Conservation (phyloP, 306 rosid genomes). For the Ammopiptanthus mongolicus region DNA sequence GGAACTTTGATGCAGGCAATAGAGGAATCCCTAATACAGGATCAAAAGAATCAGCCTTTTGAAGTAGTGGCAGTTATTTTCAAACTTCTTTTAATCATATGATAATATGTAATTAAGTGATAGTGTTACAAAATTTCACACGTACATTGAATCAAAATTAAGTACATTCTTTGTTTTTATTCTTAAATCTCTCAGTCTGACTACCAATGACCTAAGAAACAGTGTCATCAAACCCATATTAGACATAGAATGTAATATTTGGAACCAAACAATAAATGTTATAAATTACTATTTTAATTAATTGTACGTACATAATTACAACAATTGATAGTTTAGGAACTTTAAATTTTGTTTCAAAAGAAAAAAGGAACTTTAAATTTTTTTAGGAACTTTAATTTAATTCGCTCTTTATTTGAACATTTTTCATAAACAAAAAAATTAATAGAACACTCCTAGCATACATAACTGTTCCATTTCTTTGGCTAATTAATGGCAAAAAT, state of each 20-base stretch:
- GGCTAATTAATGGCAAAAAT: too few relatives aligned
- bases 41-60: too few relatives aligned
- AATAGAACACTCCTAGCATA: not conserved
- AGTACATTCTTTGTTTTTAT: not conserved
- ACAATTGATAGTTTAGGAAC: too few relatives aligned
- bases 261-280: not conserved
- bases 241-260: not conserved
- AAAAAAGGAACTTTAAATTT: too few relatives aligned
- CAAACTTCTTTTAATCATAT: too few relatives aligned
- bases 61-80: not conserved
- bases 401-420: not conserved
- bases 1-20: too few relatives aligned
- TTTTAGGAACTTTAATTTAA: too few relatives aligned
- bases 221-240: not conserved
- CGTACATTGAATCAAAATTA: too few relatives aligned
- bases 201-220: not conserved
- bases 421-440: not conserved
- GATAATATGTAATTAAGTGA: not conserved
- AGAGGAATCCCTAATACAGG: not conserved
- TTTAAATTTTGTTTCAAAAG: too few relatives aligned
- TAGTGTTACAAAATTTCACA: too few relatives aligned
- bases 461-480: too few relatives aligned
- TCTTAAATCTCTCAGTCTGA: too few relatives aligned
- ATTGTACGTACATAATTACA: not conserved
- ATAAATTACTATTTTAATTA: not conserved